These are phyloP conservation scores for Annona squamosa DNA, from an alignment of 164 flowering plant genomes.

Conservation along the genomic window DNA sequence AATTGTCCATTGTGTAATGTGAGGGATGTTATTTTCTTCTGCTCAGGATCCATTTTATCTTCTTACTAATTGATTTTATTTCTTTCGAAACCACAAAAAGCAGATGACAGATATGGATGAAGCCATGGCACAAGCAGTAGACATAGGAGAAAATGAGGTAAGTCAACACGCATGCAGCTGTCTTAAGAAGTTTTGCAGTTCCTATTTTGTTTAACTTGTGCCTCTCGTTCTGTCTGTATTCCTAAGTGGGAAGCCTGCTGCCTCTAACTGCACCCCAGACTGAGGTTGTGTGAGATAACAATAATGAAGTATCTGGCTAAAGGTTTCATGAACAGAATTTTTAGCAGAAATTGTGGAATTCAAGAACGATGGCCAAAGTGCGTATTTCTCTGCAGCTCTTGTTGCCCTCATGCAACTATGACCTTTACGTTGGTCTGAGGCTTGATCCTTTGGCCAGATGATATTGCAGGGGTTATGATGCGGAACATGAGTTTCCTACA, in stretches of 20 bases:
- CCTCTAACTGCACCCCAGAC: not conserved
- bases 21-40: not conserved
- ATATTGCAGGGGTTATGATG: not conserved
- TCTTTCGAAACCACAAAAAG: not conserved
- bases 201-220: not conserved
- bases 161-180: constrained; percentile 14
- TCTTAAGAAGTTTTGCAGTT: not conserved
- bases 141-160: constrained; percentile 94
- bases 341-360: not conserved
- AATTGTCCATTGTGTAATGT: too few species aligned
- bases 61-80: not conserved
- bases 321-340: not conserved
- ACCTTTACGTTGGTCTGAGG: not conserved
- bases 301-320: not conserved
- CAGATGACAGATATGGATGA: constrained; percentile 82
- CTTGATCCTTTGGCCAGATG: not conserved
- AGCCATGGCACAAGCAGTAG: constrained; percentile 94
- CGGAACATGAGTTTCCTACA: not conserved
- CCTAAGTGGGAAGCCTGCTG: not conserved
- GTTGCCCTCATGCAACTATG: not conserved
- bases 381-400: not conserved
- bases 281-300: too few species aligned
- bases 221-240: not conserved
- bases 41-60: not conserved
- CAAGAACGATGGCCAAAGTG: not conserved